Evolutionary conservation across 352 stramenopile genomes (phyloP), one percentile per base, ranked within the genome.

Genomic region (Phytophthora foliorum): DNA sequence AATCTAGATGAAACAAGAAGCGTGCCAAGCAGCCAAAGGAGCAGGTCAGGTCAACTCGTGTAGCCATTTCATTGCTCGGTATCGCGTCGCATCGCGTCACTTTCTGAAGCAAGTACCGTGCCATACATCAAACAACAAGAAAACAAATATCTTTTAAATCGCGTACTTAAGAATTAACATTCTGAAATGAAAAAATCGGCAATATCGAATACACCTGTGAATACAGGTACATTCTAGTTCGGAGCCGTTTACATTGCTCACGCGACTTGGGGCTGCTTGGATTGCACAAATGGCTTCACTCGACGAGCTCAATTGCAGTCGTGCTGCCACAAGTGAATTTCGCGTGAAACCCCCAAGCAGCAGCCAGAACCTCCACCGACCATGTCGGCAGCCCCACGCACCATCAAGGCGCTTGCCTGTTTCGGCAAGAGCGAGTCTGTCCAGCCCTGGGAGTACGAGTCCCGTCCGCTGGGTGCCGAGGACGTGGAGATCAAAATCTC

Each of bases 401-500:
- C 75, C 50, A 66, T 88, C 62, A 80, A 84, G 51, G 77, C 64
- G 21, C 67, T 78, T 49, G 78, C 81, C 29, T 76, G 67, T 57
- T 81, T 80, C 57, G 72, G 67, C 58, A 72, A 79, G 38, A 55
- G 57, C 25, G 55, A 73, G n/a, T 7, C 49, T 1, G 39, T 87
- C 19, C 57, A 84, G 58, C 59, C 71, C 0, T 86, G 74, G 74
- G 50, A 77, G 51, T 89, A 86, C 59, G 39, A 75, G 41, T 80
- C 81, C 17, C 78, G 73, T 44, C 67, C 81, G n/a, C 64, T 88
- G 10, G 78, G 80, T 13, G 45, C 55, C 6, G 59, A 83, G 29
- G 81, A 88, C 59, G 63, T 90, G 22, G 77, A 88, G 58, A 88
- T 88, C 76, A 75, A 82, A 57, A 84, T 88, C 55, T 81, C 75